Conservation (phyloP, 2,329 filamentous ascomycete genomes). For the Fusarium domesticum region DNA sequence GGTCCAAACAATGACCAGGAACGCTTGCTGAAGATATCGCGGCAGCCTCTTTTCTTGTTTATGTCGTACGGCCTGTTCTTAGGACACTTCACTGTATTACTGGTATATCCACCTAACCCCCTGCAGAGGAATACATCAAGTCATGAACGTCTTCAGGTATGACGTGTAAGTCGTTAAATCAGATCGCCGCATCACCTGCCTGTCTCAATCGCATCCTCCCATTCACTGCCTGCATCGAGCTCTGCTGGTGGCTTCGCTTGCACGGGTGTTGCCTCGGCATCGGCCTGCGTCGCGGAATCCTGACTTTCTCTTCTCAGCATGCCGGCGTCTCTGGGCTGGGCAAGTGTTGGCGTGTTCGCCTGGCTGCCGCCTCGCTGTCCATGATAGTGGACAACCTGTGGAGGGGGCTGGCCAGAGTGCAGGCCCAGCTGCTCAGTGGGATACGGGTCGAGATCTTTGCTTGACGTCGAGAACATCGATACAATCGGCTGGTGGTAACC, state of each 20-base stretch:
- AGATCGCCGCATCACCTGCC: slow-evolving; percentile 27
- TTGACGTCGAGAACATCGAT: slow-evolving; percentile 68
- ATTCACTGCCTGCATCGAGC: slow-evolving; percentile 12
- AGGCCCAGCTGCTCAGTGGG: slow-evolving; percentile 62
- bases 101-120: slow-evolving; percentile 24
- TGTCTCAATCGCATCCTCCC: slow-evolving; percentile 22
- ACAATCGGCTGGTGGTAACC: slow-evolving; percentile 67
- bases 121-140: slow-evolving; percentile 23
- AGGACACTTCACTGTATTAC: slow-evolving; percentile 18
- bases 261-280: slow-evolving; percentile 36
- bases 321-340: slow-evolving; percentile 49
- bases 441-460: slow-evolving; percentile 66
- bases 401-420: slow-evolving; percentile 60
- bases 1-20: not conserved
- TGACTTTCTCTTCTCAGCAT: slow-evolving; percentile 48
- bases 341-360: slow-evolving; percentile 59
- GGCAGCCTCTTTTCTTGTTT: slow-evolving; percentile 5
- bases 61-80: slow-evolving; percentile 12
- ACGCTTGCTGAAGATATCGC: slow-evolving; percentile 3
- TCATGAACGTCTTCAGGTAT: slow-evolving; percentile 28
- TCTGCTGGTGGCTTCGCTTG: slow-evolving; percentile 34
- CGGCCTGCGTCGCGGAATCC: slow-evolving; percentile 41
- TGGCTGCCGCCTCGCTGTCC: slow-evolving; percentile 66
- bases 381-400: slow-evolving; percentile 66
- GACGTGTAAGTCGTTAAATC: slow-evolving; percentile 24